Evolutionary conservation across 169 alveolate species (phyloP).

Genomic region (Cryptosporidium bovis): DNA sequence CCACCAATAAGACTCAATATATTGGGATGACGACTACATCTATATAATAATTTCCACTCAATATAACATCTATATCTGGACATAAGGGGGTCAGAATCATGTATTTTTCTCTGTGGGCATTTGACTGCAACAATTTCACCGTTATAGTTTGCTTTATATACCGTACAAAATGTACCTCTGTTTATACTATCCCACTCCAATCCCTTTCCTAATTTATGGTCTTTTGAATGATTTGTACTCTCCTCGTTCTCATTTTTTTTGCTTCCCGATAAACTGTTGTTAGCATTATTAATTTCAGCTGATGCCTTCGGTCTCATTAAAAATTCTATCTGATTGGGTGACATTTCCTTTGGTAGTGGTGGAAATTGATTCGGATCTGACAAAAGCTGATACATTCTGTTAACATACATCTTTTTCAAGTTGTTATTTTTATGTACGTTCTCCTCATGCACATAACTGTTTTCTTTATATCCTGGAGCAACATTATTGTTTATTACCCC

Average conservation of each 20-base stretch:
- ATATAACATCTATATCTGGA: conserved; percentile 69
- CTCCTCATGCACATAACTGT: neutral
- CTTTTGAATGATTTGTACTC: conserved; percentile 1
- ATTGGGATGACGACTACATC: conserved; percentile 68
- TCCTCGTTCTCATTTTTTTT: neutral
- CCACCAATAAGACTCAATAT: conserved; percentile 74
- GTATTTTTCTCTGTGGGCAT: conserved; percentile 70
- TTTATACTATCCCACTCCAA: conserved; percentile 68
- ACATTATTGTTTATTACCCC: neutral
- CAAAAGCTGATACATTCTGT: conserved; percentile 39
- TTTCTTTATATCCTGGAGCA: neutral
- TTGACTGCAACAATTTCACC: conserved; percentile 78
- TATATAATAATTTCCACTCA: conserved; percentile 74
- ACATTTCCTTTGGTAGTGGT: conserved; percentile 68
- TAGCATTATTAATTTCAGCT: neutral
- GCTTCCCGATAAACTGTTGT: neutral
- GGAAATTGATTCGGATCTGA: conserved; percentile 74
- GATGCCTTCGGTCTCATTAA: conserved; percentile 24
- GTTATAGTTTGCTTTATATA: conserved; percentile 64
- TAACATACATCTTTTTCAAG: conserved; percentile 28
- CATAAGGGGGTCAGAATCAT: conserved; percentile 75
- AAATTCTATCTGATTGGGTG: conserved; percentile 25
- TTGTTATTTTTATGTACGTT: neutral
- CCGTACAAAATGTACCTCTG: conserved; percentile 72
- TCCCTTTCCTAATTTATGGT: conserved; percentile 9